Conservation (phyloP, 1,284 basidiomycete species). For the Schizophyllum commune region DNA sequence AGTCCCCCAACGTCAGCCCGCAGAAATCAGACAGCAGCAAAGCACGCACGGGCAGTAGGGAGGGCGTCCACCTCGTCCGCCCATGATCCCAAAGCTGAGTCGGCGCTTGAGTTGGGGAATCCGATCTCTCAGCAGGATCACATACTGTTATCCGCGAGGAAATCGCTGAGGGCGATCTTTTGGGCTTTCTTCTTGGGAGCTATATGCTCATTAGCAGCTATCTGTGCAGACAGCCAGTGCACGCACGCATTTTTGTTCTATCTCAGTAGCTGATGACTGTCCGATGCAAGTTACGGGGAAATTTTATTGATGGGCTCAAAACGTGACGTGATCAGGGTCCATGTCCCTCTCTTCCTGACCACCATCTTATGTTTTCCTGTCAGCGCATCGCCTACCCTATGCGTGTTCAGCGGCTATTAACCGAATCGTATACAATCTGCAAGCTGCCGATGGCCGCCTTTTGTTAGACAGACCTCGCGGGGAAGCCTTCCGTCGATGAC, state of each 20-base stretch:
- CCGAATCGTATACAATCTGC: no score
- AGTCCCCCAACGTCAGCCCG: constrained; percentile 14
- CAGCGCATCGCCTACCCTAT: no score
- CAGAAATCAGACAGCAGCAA: constrained; percentile 7
- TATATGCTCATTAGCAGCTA: not conserved
- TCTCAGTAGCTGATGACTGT: not conserved
- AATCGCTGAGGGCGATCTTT: constrained; percentile 88
- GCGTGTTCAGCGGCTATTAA: no score
- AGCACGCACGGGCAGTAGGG: constrained; percentile 78
- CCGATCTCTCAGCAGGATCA: constrained; percentile 15
- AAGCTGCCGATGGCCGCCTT: no score
- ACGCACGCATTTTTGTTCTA: not conserved
- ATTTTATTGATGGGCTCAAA: not conserved
- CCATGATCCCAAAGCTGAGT: constrained; percentile 79
- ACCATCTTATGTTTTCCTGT: not conserved
- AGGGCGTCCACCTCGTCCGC: constrained; percentile 94
- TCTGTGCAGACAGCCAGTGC: not conserved
- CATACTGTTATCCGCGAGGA: constrained; percentile 78
- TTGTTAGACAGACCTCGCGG: no score
- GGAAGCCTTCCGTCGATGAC: no score
- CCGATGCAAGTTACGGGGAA: not conserved
- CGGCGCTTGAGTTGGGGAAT: constrained; percentile 4
- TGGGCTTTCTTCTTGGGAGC: constrained; percentile 60
- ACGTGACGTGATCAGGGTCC: not conserved
- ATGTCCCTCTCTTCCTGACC: not conserved